Percentiles rank a stretch among this genome's conserved stretches.
phyloP scores from a whole-genome alignment of 257 asterid species.

The Solanum tarijense region DNA sequence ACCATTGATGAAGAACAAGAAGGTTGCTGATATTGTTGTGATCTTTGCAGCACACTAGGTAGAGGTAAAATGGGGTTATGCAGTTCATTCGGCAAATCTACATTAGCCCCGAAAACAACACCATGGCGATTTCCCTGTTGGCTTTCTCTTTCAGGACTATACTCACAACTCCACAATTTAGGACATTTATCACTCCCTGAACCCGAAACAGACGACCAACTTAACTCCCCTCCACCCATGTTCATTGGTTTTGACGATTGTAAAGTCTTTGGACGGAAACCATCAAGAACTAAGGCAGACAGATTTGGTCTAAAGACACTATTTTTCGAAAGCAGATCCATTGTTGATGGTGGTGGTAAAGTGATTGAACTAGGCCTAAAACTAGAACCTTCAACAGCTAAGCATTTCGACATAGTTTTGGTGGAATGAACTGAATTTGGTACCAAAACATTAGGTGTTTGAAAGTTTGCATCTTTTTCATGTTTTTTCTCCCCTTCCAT shows the following conservation, averaged over 20 bases:
- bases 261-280: conserved; percentile 15
- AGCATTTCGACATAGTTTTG: conserved; percentile 13
- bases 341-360: conserved; percentile 15
- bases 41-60: conserved; percentile 31
- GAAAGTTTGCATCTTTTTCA: conserved; percentile 33
- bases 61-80: conserved; percentile 17
- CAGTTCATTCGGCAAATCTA: conserved; percentile 17
- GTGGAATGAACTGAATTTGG: conserved; percentile 18
- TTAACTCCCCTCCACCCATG: conserved; percentile 18
- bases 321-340: conserved; percentile 29
- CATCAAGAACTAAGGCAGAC: conserved; percentile 25
- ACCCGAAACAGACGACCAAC: conserved; percentile 13
- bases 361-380: conserved; percentile 28
- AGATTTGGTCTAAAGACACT: conserved; percentile 10
- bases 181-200: conserved; percentile 31
- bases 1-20: conserved; percentile 41
- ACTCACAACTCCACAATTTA: conserved; percentile 34
- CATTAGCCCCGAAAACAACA: conserved; percentile 13
- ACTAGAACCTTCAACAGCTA: conserved; percentile 16
- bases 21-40: conserved; percentile 41
- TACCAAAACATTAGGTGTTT: conserved; percentile 22
- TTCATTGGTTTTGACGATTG: conserved; percentile 24
- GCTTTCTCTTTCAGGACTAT: conserved; percentile 26
- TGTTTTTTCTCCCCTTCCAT: conserved; percentile 47
- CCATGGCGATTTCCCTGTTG: conserved; percentile 22